Evolutionary conservation across 352 stramenopile species (phyloP).

Genomic region (Saprolegnia parasitica): DNA sequence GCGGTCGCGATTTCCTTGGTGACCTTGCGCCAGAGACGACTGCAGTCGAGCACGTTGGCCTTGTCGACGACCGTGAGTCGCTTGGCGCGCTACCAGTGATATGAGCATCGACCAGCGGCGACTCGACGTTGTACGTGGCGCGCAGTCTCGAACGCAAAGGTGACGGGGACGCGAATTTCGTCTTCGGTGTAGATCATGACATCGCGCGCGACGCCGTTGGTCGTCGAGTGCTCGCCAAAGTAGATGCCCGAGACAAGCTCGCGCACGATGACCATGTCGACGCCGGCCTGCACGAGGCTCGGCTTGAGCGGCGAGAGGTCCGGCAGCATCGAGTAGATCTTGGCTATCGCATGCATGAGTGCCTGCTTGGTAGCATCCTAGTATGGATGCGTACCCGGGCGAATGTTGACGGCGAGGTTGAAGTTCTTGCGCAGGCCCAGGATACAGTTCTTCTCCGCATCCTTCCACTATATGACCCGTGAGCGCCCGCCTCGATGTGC

Average conservation of each 20-base stretch:
- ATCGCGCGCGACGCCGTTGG: slow-evolving; percentile 72
- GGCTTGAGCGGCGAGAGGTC: slow-evolving; percentile 96
- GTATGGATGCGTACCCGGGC: slow-evolving; percentile 48
- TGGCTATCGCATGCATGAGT: slow-evolving; percentile 53
- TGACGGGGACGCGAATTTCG: slow-evolving; percentile 85
- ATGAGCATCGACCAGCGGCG: background rate
- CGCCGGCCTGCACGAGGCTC: slow-evolving; percentile 92
- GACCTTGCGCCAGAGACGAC: slow-evolving; percentile 87
- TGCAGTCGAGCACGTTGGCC: slow-evolving; percentile 98
- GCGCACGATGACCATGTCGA: slow-evolving; percentile 98
- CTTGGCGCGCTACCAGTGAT: slow-evolving; percentile 75
- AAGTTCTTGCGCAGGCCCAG: slow-evolving; percentile 97
- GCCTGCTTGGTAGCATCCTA: background rate
- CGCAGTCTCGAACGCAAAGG: slow-evolving; percentile 82
- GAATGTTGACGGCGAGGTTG: slow-evolving; percentile 97
- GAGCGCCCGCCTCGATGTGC: background rate
- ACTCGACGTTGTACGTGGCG: slow-evolving; percentile 50
- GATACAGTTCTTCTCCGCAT: slow-evolving; percentile 93
- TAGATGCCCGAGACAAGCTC: slow-evolving; percentile 99
- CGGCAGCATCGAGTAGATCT: slow-evolving; percentile 97
- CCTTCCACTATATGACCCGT: slow-evolving; percentile 55
- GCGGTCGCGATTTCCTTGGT: slow-evolving; percentile 86
- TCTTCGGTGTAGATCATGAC: slow-evolving; percentile 98
- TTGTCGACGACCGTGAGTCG: slow-evolving; percentile 98
- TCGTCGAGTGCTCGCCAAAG: slow-evolving; percentile 90